Percentiles rank a stretch among this genome's conserved stretches.
phyloP scores from a whole-genome alignment of 2,329 filamentous ascomycete species.

The Neofusicoccum ribis region DNA sequence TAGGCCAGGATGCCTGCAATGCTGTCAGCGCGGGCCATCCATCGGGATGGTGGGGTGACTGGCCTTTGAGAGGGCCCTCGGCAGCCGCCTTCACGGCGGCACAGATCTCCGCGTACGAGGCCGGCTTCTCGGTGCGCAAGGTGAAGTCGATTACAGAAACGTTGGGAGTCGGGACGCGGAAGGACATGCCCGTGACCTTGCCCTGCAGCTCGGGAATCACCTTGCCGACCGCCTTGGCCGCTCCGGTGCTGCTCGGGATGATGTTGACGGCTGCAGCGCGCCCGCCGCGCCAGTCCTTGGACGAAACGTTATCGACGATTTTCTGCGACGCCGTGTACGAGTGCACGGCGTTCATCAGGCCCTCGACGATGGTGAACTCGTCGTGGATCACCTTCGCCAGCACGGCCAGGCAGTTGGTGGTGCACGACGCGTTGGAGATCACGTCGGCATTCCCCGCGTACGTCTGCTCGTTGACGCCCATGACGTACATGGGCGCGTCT shows the following conservation, averaged over 20 bases:
- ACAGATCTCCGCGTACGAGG: conserved; percentile 92
- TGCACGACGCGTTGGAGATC: conserved; percentile 99
- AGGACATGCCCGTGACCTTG: conserved; percentile 99
- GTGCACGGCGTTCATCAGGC: conserved; percentile 99
- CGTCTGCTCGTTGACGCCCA: conserved; percentile 94
- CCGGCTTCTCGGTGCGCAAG: conserved; percentile 87
- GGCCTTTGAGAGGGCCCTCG: conserved; percentile 83
- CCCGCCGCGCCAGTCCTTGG: conserved; percentile 99
- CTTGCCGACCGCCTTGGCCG: conserved; percentile 99
- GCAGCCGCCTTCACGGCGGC: conserved; percentile 79
- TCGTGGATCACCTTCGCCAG: conserved; percentile 99
- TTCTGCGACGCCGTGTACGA: conserved; percentile 99
- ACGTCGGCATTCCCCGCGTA: conserved; percentile 90
- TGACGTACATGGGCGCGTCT: conserved; percentile 99
- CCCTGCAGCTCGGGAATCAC: conserved; percentile 97
- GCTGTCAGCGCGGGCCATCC: too few species aligned
- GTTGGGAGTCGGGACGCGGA: conserved; percentile 98
- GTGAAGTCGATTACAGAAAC: conserved; percentile 99
- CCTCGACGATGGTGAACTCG: conserved; percentile 96
- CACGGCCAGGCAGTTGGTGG: conserved; percentile 99
- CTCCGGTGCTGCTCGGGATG: conserved; percentile 98
- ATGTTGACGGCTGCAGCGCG: conserved; percentile 99
- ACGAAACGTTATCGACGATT: conserved; percentile 95
- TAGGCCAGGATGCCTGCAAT: conserved; percentile 66
- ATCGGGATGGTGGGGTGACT: too few species aligned